Evolutionary conservation across 1,284 basidiomycete genomes (phyloP).

Genomic region (Polyporus tsugae): DNA sequence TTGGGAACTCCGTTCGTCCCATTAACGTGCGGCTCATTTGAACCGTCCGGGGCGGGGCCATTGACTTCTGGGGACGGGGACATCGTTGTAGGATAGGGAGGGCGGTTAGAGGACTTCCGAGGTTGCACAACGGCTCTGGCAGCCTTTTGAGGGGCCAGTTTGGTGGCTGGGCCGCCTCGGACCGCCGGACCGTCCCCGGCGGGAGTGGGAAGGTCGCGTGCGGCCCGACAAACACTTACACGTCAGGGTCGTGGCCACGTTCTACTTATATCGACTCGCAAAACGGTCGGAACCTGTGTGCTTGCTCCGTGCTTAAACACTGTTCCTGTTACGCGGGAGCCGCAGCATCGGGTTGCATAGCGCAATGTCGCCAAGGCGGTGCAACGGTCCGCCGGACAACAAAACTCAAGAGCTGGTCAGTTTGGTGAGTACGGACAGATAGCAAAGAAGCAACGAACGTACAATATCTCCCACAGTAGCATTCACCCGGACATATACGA

Average conservation of each 20-base stretch:
- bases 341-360: not conserved
- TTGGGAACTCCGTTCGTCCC: slow-evolving; percentile 30
- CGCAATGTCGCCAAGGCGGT: not conserved
- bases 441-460: slow-evolving; percentile 10
- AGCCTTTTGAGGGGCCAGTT: slow-evolving; percentile 14
- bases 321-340: not conserved
- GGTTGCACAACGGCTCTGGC: not conserved
- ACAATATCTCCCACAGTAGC: not conserved
- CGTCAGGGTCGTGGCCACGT: no score
- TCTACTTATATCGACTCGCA: slow-evolving; percentile 2
- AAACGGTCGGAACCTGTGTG: slow-evolving; percentile 10
- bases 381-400: slow-evolving; percentile 7
- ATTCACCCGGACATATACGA: not conserved
- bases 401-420: not conserved
- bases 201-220: not conserved
- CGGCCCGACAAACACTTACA: slow-evolving; percentile 13
- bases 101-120: slow-evolving; percentile 11
- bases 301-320: not conserved
- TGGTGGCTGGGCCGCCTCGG: slow-evolving; percentile 19
- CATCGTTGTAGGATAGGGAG: slow-evolving; percentile 16
- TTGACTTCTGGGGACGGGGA: slow-evolving; percentile 15
- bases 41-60: slow-evolving; percentile 11
- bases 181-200: slow-evolving; percentile 23
- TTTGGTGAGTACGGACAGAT: slow-evolving; percentile 1
- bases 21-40: slow-evolving; percentile 16